Conservation (phyloP, 371 early-diverging fungal genomes). For the Haplosporangium sp. region DNA sequence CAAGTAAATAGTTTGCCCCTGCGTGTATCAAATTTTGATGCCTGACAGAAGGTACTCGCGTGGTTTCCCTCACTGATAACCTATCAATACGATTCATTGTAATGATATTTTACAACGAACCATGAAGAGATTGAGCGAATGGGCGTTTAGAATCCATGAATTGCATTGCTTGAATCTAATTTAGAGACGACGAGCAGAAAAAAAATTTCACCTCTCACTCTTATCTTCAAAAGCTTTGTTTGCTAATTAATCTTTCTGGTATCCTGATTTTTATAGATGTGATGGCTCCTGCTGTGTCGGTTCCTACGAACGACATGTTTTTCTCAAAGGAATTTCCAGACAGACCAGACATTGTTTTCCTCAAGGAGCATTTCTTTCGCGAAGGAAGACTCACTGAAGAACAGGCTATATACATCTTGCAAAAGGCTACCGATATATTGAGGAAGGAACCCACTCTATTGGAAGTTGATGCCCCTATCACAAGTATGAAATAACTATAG, state of each 20-base stretch:
- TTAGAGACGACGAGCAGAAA: not conserved
- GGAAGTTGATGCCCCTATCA: slow-evolving; percentile 92
- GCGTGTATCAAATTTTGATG: too few species aligned
- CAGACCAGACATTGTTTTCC: slow-evolving; percentile 83
- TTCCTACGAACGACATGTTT: slow-evolving; percentile 66
- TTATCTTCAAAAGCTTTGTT: not conserved
- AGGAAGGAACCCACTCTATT: slow-evolving; percentile 86
- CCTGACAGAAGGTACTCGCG: not conserved
- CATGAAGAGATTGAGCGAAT: too few species aligned
- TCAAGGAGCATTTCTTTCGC: slow-evolving; percentile 88
- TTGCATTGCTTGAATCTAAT: not conserved
- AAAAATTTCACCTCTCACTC: not conserved
- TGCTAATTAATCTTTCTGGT: too few species aligned
- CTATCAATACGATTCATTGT: not conserved
- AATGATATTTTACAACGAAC: too few species aligned
- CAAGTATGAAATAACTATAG: slow-evolving; percentile 65
- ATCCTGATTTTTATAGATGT: slow-evolving; percentile 54
- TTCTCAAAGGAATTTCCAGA: slow-evolving; percentile 73
- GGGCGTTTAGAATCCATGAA: not conserved
- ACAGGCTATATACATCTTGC: slow-evolving; percentile 89
- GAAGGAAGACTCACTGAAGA: slow-evolving; percentile 94
- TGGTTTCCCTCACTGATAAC: not conserved
- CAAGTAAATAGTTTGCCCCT: too few species aligned
- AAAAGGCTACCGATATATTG: slow-evolving; percentile 79
- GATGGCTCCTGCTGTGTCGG: slow-evolving; percentile 65